These are phyloP conservation scores for Boletus edulis DNA, from an alignment of 768 basidiomycete species.

Conservation along the genomic window DNA sequence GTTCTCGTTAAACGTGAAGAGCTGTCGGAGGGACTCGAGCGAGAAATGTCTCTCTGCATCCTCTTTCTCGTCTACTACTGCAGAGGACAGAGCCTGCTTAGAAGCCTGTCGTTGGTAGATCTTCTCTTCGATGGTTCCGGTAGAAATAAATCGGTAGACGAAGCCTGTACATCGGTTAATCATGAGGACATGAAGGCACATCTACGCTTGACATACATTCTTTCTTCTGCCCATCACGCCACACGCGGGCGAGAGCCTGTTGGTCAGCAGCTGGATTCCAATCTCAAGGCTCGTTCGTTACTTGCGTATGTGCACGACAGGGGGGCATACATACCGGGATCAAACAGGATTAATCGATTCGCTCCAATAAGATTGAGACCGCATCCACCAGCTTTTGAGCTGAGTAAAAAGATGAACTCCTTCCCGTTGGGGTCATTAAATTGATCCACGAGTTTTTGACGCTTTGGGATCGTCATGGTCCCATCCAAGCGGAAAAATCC, in stretches of 20 bases:
- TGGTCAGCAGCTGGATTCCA: constrained; percentile 99
- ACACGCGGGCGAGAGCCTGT: constrained; percentile 96
- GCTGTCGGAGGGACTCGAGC: constrained; percentile 78
- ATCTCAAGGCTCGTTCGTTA: constrained; percentile 45
- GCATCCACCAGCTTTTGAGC: constrained; percentile 94
- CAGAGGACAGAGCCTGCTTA: constrained; percentile 95
- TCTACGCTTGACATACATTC: constrained; percentile 63
- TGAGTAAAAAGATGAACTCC: constrained; percentile 92
- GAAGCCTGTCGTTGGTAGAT: constrained; percentile 97
- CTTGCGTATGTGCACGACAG: neutral
- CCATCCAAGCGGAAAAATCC: constrained; percentile 91
- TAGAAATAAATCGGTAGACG: constrained; percentile 96
- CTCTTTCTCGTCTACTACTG: constrained; percentile 97
- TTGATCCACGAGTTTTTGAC: constrained; percentile 94
- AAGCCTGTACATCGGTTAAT: constrained; percentile 57
- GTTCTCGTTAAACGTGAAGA: constrained; percentile 87
- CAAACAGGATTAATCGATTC: constrained; percentile 92
- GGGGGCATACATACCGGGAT: constrained; percentile 63
- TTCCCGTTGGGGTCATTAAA: constrained; percentile 93
- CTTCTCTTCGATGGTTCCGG: constrained; percentile 98
- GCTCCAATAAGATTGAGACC: constrained; percentile 98
- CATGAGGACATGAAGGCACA: neutral
- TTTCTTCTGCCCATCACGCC: constrained; percentile 99
- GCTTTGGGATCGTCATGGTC: constrained; percentile 87
- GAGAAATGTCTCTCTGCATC: constrained; percentile 96